Evolutionary conservation across 1,284 basidiomycete species (phyloP).

Genomic region (Rhodotorula sp.): DNA sequence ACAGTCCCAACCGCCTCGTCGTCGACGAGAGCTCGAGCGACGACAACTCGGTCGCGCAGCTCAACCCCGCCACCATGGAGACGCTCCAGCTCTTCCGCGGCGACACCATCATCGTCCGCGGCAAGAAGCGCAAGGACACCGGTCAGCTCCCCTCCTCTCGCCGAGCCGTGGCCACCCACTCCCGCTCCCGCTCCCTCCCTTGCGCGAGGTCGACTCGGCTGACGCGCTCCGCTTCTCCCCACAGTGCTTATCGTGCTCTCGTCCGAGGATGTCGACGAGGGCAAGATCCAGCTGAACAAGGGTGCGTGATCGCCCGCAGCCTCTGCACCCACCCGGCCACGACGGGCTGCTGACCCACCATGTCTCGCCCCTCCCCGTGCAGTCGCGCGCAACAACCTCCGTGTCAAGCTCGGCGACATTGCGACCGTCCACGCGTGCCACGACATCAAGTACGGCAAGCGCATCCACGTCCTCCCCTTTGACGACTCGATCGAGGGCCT

Average conservation of each 20-base stretch:
- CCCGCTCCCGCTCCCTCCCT: no score
- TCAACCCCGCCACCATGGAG: constrained; percentile 98
- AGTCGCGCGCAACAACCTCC: constrained; percentile 96
- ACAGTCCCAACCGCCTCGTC: constrained; percentile 87
- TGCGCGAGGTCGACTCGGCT: neutral
- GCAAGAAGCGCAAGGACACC: constrained; percentile 49
- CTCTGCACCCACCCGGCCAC: no score
- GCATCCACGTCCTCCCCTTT: constrained; percentile 94
- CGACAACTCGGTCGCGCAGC: constrained; percentile 92
- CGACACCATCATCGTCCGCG: constrained; percentile 83
- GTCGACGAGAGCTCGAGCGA: constrained; percentile 88
- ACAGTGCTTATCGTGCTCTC: constrained; percentile 88
- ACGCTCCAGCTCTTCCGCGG: constrained; percentile 88
- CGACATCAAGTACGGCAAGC: constrained; percentile 99
- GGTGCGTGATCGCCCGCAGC: constrained; percentile 48
- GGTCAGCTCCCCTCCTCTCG: constrained; percentile 13
- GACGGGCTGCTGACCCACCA: no score
- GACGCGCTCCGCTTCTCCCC: neutral
- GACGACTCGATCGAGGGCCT: constrained; percentile 97
- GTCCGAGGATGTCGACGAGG: constrained; percentile 95
- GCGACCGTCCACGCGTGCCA: constrained; percentile 93
- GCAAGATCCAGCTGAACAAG: constrained; percentile 98
- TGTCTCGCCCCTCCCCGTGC: constrained; percentile 4
- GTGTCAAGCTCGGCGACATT: constrained; percentile 95
- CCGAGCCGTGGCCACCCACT: neutral